phyloP scores from a whole-genome alignment of 371 early-diverging fungal genomes.

The Actinomortierella wolfii region DNA sequence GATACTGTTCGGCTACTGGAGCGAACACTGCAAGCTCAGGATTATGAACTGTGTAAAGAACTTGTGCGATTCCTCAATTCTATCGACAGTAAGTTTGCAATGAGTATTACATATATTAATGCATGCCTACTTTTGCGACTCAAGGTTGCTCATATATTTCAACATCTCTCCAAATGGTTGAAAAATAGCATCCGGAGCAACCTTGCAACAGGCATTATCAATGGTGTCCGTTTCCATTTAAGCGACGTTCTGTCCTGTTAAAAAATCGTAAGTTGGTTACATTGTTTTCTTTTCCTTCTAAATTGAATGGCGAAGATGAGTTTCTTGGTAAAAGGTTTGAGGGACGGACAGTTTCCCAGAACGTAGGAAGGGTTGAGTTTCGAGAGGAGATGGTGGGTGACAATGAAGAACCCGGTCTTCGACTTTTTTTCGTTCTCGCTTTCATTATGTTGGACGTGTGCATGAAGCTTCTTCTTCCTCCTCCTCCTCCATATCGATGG shows the following conservation, averaged over 20 bases:
- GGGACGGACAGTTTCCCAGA: not conserved
- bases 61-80: constrained; percentile 81
- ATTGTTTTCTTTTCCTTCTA: not conserved
- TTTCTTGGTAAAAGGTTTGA: constrained; percentile 48
- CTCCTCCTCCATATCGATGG: too few relatives aligned
- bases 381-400: too few relatives aligned
- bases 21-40: constrained; percentile 73
- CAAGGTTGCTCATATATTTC: not conserved
- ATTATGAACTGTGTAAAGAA: constrained; percentile 83
- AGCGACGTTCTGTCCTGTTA: too few relatives aligned
- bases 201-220: constrained; percentile 36
- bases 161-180: not conserved
- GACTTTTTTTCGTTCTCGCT: too few relatives aligned
- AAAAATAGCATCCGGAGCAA: constrained; percentile 34
- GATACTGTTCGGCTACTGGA: constrained; percentile 75
- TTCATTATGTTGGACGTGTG: too few relatives aligned
- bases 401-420: too few relatives aligned
- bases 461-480: too few relatives aligned
- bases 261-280: constrained; percentile 7
- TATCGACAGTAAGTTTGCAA: constrained; percentile 67
- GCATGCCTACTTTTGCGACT: not conserved
- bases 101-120: not conserved
- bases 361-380: not conserved
- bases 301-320: constrained; percentile 26
- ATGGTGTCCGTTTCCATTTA: constrained; percentile 31